Evolutionary conservation across 1,139 yeast species (phyloP).

Genomic region (Dujonia santamariae): DNA sequence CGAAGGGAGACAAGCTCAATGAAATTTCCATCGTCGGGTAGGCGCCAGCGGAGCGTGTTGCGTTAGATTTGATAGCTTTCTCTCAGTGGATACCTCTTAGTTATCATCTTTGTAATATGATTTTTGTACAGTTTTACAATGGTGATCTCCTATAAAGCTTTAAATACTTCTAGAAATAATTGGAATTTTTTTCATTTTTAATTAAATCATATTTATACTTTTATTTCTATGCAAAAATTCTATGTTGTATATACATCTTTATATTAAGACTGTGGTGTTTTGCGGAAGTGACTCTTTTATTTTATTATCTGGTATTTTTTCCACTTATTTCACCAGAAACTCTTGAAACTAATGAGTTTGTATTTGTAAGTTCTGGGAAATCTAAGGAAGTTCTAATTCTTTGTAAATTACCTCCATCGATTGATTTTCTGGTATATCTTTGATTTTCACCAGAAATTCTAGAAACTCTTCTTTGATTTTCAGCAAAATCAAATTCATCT

Average conservation of each 20-base stretch:
- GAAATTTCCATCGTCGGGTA: no score
- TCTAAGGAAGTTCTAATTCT: conserved; percentile 20
- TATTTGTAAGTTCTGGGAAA: conserved; percentile 23
- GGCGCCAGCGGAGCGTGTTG: no score
- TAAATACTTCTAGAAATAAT: no score
- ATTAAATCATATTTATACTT: not conserved
- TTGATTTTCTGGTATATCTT: conserved; percentile 7
- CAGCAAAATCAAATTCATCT: conserved; percentile 41
- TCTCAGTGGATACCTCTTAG: no score
- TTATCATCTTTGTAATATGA: no score
- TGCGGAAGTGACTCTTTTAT: not conserved
- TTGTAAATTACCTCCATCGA: not conserved
- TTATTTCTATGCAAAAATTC: not conserved
- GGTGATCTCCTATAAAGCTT: no score
- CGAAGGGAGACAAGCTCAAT: no score
- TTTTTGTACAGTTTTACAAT: no score
- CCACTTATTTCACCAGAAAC: conserved; percentile 4
- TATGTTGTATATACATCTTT: not conserved
- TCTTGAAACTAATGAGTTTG: conserved; percentile 18
- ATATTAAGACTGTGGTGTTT: no score
- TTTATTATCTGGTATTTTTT: not conserved
- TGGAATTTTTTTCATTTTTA: not conserved
- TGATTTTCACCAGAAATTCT: conserved; percentile 24
- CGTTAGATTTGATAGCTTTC: no score
- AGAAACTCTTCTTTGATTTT: conserved; percentile 20